A percentile compares a stretch with the other conserved stretches of the same genome.
Conservation (phyloP, 2,329 filamentous ascomycete genomes). For the Pseudogymnoascus sp. region DNA sequence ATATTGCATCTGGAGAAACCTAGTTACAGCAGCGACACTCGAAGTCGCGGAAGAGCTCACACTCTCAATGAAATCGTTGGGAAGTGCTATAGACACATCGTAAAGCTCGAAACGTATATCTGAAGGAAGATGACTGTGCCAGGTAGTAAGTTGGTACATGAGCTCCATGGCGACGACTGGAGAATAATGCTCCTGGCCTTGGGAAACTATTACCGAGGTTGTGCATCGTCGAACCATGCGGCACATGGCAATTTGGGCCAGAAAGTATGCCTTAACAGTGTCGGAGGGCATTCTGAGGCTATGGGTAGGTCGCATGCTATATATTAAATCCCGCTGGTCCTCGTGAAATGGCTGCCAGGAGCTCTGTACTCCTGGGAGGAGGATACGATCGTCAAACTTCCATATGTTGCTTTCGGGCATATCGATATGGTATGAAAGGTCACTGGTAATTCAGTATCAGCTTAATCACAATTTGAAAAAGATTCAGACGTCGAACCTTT, state of each 20-base stretch:
- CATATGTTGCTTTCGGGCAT: conserved; percentile 26
- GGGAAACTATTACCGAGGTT: conserved; percentile 19
- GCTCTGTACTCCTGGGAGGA: conserved; percentile 20
- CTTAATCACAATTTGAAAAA: neutral
- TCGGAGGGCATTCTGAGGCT: conserved; percentile 3
- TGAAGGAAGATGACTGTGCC: conserved; percentile 28
- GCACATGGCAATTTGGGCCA: conserved; percentile 29
- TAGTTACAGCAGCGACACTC: neutral
- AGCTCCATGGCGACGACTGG: conserved; percentile 28
- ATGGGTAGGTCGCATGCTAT: neutral
- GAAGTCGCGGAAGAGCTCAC: conserved; percentile 5
- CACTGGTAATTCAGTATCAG: conserved; percentile 13
- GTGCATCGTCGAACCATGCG: conserved; percentile 28
- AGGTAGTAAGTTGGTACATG: conserved; percentile 29
- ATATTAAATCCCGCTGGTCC: conserved; percentile 7
- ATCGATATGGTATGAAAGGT: conserved; percentile 25
- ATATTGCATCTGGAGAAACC: conserved; percentile 24
- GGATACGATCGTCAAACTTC: conserved; percentile 23
- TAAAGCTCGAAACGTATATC: conserved; percentile 24
- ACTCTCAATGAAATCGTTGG: neutral
- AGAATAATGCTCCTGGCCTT: conserved; percentile 21
- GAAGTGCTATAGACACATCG: neutral
- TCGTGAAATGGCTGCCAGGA: conserved; percentile 21
- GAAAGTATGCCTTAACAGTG: conserved; percentile 22
- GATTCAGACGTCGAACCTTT: conserved; percentile 14